Conservation (phyloP, 305 asterid genomes). For the Fraxinus ornus region DNA sequence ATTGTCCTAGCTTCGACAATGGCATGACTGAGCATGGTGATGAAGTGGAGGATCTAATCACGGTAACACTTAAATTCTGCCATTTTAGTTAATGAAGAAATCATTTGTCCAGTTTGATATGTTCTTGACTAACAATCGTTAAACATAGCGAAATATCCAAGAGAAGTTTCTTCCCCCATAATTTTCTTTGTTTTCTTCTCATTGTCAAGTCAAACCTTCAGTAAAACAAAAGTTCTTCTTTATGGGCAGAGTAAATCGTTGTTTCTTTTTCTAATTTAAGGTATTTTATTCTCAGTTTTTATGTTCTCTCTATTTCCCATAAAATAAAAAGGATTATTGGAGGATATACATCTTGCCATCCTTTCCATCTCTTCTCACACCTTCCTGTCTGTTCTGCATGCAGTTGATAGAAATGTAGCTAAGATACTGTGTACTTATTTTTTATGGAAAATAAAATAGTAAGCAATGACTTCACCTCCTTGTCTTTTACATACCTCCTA, state of each 20-base stretch:
- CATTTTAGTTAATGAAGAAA: conserved; percentile 9
- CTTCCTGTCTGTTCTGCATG: background rate
- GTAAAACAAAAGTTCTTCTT: background rate
- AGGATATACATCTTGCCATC: conserved; percentile 1
- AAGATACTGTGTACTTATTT: background rate
- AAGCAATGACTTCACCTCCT: background rate
- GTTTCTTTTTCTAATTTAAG: background rate
- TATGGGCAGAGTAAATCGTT: background rate
- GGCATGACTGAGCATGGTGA: conserved; percentile 38
- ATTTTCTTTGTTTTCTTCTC: background rate
- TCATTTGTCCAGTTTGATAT: background rate
- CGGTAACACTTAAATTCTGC: conserved; percentile 46
- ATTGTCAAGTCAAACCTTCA: background rate
- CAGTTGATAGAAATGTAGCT: background rate
- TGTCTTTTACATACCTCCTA: background rate
- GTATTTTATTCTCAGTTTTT: background rate
- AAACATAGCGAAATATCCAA: background rate
- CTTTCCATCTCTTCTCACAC: background rate
- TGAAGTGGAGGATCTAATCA: conserved; percentile 37
- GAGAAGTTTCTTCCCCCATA: background rate
- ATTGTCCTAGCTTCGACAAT: conserved; percentile 28
- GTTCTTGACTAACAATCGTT: conserved; percentile 3
- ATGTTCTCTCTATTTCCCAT: background rate
- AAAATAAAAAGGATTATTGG: background rate
- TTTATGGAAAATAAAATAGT: background rate